Evolutionary conservation across 2,329 filamentous ascomycete species (phyloP).

Genomic region (Botryotinia narcissicola): DNA sequence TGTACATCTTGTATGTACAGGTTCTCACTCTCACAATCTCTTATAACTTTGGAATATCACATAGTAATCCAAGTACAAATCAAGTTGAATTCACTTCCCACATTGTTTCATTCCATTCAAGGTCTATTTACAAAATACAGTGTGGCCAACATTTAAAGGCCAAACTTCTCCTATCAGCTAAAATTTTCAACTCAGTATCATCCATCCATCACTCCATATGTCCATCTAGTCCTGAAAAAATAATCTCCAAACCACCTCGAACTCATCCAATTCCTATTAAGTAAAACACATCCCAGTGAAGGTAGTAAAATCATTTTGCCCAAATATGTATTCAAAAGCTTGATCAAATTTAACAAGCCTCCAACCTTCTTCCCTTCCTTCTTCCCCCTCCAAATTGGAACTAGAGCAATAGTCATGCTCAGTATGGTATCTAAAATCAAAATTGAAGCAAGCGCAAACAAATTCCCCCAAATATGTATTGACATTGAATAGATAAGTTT

Average conservation of each 20-base stretch:
- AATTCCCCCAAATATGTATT: background rate
- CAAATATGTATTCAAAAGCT: background rate
- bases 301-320: background rate
- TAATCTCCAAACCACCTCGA: background rate
- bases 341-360: background rate
- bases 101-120: background rate
- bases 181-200: background rate
- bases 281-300: background rate
- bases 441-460: background rate
- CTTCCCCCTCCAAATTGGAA: background rate
- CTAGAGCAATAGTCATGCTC: background rate
- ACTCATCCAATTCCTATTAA: background rate
- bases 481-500: background rate
- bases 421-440: conserved; percentile 4
- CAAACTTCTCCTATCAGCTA: background rate
- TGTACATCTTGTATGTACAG: background rate
- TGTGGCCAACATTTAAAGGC: background rate
- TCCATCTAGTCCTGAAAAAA: background rate
- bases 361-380: background rate
- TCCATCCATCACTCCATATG: background rate
- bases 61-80: background rate
- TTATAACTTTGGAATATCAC: background rate
- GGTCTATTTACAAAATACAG: background rate
- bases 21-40: background rate
- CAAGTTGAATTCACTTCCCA: background rate